phyloP scores from a whole-genome alignment of 305 asterid genomes.

The Solanum hybrid region DNA sequence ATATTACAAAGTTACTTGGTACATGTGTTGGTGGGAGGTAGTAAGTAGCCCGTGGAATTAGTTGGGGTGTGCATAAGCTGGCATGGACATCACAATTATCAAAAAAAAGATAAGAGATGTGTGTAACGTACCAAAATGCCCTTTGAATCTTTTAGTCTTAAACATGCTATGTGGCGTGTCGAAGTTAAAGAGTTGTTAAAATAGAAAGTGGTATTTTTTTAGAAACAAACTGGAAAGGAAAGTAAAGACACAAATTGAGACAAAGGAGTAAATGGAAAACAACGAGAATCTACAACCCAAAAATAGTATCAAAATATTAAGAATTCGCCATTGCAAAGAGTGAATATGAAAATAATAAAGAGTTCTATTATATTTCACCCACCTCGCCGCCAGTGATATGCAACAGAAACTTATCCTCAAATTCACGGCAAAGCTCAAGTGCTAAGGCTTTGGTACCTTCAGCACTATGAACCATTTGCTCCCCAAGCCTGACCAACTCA shows the following conservation, averaged over 20 bases:
- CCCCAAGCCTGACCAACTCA: slow-evolving; percentile 92
- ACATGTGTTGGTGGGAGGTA: background rate
- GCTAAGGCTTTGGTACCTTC: slow-evolving; percentile 98
- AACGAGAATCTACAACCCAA: background rate
- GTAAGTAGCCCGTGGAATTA: background rate
- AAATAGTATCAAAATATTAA: background rate
- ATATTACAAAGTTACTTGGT: background rate
- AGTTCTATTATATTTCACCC: slow-evolving; percentile 8
- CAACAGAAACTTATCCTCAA: slow-evolving; percentile 98
- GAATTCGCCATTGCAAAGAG: background rate
- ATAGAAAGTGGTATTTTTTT: background rate
- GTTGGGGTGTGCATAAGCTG: background rate
- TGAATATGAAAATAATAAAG: background rate
- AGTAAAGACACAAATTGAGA: background rate
- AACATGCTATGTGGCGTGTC: background rate
- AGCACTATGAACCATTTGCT: slow-evolving; percentile 80
- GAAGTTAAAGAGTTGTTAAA: background rate
- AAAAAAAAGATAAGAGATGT: background rate
- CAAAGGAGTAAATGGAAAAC: background rate
- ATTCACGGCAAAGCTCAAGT: slow-evolving; percentile 98
- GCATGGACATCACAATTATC: background rate
- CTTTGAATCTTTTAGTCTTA: background rate
- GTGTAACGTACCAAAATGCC: background rate
- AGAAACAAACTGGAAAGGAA: background rate
- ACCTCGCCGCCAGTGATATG: slow-evolving; percentile 98